phyloP scores from a whole-genome alignment of 2,329 filamentous ascomycete species.

The Domatiomyces catenatus region DNA sequence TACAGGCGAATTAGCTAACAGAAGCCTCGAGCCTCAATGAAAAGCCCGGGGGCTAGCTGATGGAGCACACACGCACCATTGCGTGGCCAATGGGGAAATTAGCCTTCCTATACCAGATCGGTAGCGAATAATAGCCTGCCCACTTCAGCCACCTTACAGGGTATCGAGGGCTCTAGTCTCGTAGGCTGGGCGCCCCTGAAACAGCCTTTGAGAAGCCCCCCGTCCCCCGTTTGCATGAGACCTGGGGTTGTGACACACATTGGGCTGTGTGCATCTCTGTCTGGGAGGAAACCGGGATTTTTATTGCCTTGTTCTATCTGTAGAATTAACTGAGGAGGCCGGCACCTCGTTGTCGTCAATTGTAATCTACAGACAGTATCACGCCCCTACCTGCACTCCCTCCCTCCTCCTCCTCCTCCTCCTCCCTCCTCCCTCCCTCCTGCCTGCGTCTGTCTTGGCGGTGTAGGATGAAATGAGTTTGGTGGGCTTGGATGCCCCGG shows the following conservation, averaged over 20 bases:
- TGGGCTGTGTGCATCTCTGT: not conserved
- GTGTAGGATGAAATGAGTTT: constrained; percentile 56
- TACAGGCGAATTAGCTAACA: not conserved
- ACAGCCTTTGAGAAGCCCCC: not conserved
- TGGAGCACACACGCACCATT: not conserved
- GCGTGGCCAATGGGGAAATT: not conserved
- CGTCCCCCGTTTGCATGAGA: not conserved
- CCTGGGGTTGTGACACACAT: not conserved
- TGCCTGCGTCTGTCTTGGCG: not conserved
- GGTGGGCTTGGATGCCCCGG: constrained; percentile 75
- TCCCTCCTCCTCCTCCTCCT: no score
- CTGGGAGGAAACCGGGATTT: not conserved
- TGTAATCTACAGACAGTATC: not conserved
- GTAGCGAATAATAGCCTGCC: not conserved
- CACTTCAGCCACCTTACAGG: not conserved
- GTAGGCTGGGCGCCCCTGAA: not conserved
- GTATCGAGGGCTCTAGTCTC: not conserved
- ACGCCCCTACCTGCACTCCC: no score
- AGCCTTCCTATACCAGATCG: not conserved
- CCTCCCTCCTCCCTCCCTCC: no score
- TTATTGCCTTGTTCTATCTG: not conserved
- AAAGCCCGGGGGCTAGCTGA: not conserved
- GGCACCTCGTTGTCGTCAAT: not conserved
- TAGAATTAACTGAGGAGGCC: not conserved
- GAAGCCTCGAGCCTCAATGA: not conserved